These are phyloP conservation scores for Vaccinium macrocarpon DNA, from an alignment of 148 eudicot genomes.

Conservation along the genomic window DNA sequence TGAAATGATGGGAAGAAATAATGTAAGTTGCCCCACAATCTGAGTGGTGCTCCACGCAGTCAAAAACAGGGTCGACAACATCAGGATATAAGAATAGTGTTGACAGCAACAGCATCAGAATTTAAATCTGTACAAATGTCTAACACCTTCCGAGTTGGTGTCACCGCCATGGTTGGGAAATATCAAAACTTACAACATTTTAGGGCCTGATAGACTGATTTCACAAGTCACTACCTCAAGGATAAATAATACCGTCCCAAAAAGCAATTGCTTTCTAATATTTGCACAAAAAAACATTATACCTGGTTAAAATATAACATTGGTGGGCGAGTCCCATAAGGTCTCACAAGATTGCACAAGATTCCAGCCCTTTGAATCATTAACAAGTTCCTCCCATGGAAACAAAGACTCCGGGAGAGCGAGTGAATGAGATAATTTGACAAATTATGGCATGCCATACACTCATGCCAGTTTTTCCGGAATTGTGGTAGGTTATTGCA, in stretches of 20 bases:
- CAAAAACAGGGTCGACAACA: background rate
- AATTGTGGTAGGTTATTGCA: background rate
- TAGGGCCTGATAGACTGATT: background rate
- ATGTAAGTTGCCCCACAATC: background rate
- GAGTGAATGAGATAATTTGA: slow-evolving; percentile 25
- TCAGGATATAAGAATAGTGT: background rate
- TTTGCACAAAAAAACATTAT: background rate
- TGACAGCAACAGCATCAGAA: background rate
- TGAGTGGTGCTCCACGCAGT: background rate
- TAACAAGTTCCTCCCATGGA: slow-evolving; percentile 28
- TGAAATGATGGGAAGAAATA: background rate
- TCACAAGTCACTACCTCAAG: background rate
- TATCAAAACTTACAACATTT: background rate
- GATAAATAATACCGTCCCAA: background rate
- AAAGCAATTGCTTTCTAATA: background rate
- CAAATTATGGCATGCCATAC: slow-evolving; percentile 31
- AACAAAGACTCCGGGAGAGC: slow-evolving; percentile 25
- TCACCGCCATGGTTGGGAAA: background rate
- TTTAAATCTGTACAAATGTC: background rate
- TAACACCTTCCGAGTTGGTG: background rate
- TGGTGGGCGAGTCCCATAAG: slow-evolving; percentile 16
- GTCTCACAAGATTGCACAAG: slow-evolving; percentile 26
- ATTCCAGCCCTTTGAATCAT: slow-evolving; percentile 26
- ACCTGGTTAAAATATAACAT: slow-evolving; percentile 41
- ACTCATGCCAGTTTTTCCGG: slow-evolving; percentile 18